Conservation (phyloP, 2,329 filamentous ascomycete genomes). For the Penicillium polonicum region DNA sequence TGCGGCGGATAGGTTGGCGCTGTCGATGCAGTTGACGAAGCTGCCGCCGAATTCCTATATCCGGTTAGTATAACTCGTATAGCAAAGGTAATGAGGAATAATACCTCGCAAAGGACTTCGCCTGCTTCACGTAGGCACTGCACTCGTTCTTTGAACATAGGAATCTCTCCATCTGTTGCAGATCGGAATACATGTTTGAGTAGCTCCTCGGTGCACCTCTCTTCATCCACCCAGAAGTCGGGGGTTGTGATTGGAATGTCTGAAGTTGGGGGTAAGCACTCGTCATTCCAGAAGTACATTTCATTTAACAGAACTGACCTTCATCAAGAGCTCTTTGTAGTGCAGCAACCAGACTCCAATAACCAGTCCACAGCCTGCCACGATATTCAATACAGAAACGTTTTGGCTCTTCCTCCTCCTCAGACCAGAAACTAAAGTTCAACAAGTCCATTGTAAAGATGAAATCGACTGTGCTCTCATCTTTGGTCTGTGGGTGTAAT, state of each 20-base stretch:
- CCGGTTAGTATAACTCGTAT: conserved; percentile 5
- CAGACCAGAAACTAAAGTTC: conserved; percentile 97
- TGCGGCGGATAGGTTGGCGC: conserved; percentile 76
- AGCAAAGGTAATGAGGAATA: conserved; percentile 12
- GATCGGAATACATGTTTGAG: conserved; percentile 81
- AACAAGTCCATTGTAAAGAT: conserved; percentile 97
- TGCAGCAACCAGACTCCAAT: conserved; percentile 88
- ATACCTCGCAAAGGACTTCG: conserved; percentile 72
- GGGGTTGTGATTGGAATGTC: conserved; percentile 86
- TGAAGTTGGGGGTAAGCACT: conserved; percentile 33
- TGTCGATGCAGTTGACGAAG: conserved; percentile 69
- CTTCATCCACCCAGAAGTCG: conserved; percentile 77
- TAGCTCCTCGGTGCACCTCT: conserved; percentile 71
- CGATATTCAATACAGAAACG: conserved; percentile 81
- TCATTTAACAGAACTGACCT: conserved; percentile 50
- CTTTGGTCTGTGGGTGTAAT: conserved; percentile 79
- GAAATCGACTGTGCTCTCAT: conserved; percentile 79
- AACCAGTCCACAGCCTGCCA: conserved; percentile 83
- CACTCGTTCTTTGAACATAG: conserved; percentile 75
- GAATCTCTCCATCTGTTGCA: conserved; percentile 80
- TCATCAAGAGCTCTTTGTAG: conserved; percentile 86
- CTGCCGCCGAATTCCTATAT: conserved; percentile 70
- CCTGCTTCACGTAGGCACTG: conserved; percentile 80
- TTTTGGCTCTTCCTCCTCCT: conserved; percentile 60
- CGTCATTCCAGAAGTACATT: not conserved